Conservation (phyloP, 208 protist genomes). For the Leishmania tarentolae region DNA sequence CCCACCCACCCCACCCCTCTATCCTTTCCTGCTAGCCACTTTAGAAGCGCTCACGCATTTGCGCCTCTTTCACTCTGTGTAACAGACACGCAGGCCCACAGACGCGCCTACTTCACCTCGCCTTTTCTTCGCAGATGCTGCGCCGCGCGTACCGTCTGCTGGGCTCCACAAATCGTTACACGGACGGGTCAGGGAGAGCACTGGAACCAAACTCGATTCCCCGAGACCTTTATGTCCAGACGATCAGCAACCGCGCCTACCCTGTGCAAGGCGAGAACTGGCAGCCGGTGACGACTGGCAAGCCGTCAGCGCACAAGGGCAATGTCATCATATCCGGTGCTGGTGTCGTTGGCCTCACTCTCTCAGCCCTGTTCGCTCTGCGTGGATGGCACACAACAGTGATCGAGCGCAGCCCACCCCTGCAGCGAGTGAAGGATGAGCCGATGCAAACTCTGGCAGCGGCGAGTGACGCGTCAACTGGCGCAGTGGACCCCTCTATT, state of each 20-base stretch:
- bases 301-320: constrained; percentile 82
- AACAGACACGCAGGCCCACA: neutral
- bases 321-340: constrained; percentile 85
- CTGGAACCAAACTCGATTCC: constrained; percentile 65
- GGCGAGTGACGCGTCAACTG: neutral
- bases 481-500: neutral
- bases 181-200: constrained; percentile 75
- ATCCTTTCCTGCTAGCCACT: constrained; percentile 3
- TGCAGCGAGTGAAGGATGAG: constrained; percentile 17
- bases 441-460: constrained; percentile 11
- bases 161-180: constrained; percentile 88
- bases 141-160: constrained; percentile 44
- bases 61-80: neutral
- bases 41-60: constrained; percentile 5
- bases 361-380: constrained; percentile 68
- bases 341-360: constrained; percentile 80
- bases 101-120: too few relatives aligned
- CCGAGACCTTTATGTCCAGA: constrained; percentile 64
- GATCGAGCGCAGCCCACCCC: constrained; percentile 55
- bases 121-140: constrained; percentile 36
- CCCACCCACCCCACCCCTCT: neutral
- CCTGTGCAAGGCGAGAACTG: constrained; percentile 76
- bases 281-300: constrained; percentile 70
- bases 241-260: constrained; percentile 91
- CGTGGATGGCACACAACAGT: constrained; percentile 91